Conservation (phyloP, 2,329 filamentous ascomycete species). For the Sclerotinia sclerotiorum region DNA sequence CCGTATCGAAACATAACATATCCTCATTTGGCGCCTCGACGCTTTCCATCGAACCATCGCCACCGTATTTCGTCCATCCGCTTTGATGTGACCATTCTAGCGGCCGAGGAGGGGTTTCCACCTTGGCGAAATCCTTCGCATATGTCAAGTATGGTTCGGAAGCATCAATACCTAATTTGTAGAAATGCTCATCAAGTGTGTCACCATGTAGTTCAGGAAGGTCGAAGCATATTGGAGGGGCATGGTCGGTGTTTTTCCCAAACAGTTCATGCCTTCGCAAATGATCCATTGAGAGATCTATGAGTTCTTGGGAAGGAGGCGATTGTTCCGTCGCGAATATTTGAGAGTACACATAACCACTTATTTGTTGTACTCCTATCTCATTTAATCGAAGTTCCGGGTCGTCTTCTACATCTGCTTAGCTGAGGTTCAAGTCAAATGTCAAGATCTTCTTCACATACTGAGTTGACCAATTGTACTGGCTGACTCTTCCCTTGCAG, state of each 20-base stretch:
- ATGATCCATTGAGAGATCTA: constrained; percentile 79
- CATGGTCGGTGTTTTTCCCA: constrained; percentile 82
- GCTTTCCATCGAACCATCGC: constrained; percentile 68
- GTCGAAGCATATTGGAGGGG: constrained; percentile 78
- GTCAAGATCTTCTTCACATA: neutral
- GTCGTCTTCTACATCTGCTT: constrained; percentile 36
- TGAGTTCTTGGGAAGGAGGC: constrained; percentile 66
- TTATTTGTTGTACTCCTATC: constrained; percentile 92
- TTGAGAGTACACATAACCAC: constrained; percentile 76
- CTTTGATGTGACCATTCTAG: constrained; percentile 74
- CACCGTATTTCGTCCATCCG: constrained; percentile 92
- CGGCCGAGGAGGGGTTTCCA: constrained; percentile 58
- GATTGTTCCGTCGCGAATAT: constrained; percentile 65
- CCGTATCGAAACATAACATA: constrained; percentile 90
- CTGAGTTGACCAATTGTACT: neutral
- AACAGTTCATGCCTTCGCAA: constrained; percentile 80
- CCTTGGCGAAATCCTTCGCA: constrained; percentile 71
- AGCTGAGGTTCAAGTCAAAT: constrained; percentile 21
- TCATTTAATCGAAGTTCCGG: constrained; percentile 77
- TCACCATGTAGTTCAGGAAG: constrained; percentile 75
- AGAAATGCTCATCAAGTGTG: constrained; percentile 90
- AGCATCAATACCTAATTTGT: constrained; percentile 80
- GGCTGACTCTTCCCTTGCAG: constrained; percentile 16
- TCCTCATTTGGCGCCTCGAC: constrained; percentile 76
- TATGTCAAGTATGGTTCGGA: constrained; percentile 78